Conservation (phyloP, 2,329 filamentous ascomycete species). For the Exophiala sideris region DNA sequence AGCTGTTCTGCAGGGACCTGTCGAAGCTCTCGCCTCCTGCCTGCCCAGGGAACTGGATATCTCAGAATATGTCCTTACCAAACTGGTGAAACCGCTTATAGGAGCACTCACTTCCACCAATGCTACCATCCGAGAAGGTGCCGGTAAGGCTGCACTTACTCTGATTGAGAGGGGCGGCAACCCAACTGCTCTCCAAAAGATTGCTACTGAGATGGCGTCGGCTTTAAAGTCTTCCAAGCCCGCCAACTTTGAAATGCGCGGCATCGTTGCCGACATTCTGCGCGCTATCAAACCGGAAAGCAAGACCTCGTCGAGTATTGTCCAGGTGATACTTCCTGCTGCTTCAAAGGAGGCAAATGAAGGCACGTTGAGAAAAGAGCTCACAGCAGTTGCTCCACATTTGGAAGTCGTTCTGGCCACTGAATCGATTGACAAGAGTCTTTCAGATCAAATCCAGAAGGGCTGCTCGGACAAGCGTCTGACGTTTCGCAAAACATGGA, state of each 20-base stretch:
- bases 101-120: slow-evolving; percentile 91
- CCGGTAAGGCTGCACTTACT: slow-evolving; percentile 68
- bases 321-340: slow-evolving; percentile 63
- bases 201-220: slow-evolving; percentile 71
- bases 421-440: slow-evolving; percentile 61
- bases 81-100: slow-evolving; percentile 81
- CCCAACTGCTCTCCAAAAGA: slow-evolving; percentile 58
- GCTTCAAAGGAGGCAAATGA: slow-evolving; percentile 88
- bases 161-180: slow-evolving; percentile 64
- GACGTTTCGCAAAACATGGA: slow-evolving; percentile 74
- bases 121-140: slow-evolving; percentile 68
- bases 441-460: slow-evolving; percentile 71
- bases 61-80: slow-evolving; percentile 66
- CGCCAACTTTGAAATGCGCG: slow-evolving; percentile 77
- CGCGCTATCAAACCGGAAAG: slow-evolving; percentile 59
- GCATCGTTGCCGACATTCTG: slow-evolving; percentile 78
- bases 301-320: slow-evolving; percentile 63
- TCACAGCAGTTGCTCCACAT: slow-evolving; percentile 66
- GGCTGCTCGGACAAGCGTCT: slow-evolving; percentile 83
- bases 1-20: slow-evolving; percentile 74
- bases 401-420: slow-evolving; percentile 61
- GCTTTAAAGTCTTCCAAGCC: slow-evolving; percentile 83
- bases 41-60: slow-evolving; percentile 71
- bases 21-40: slow-evolving; percentile 68
- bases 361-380: slow-evolving; percentile 70